Conservation (phyloP, 2,329 filamentous ascomycete species). For the Talaromyces sp. region DNA sequence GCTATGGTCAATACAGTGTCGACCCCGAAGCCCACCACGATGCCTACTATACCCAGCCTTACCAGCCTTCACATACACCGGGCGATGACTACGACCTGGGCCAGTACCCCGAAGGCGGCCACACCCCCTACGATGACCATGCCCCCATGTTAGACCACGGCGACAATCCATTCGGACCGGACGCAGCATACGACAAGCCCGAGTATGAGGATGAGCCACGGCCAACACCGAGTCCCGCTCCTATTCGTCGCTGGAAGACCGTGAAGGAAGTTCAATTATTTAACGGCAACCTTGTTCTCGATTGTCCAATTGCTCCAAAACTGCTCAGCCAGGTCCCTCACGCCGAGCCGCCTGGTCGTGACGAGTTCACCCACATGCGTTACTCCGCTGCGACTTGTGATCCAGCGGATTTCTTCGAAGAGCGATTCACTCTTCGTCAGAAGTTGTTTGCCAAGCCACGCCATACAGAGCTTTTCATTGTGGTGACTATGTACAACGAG, state of each 20-base stretch:
- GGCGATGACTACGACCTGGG: slow-evolving; percentile 60
- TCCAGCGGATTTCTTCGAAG: slow-evolving; percentile 80
- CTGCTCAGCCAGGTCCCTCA: slow-evolving; percentile 86
- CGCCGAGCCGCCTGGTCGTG: slow-evolving; percentile 75
- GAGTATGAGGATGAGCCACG: slow-evolving; percentile 48
- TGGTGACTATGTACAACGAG: slow-evolving; percentile 98
- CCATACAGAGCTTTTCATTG: slow-evolving; percentile 94
- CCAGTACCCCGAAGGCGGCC: slow-evolving; percentile 56
- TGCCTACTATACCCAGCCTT: slow-evolving; percentile 80
- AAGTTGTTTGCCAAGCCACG: slow-evolving; percentile 88
- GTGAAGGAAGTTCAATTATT: slow-evolving; percentile 98
- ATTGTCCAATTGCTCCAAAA: slow-evolving; percentile 90
- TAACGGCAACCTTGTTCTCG: slow-evolving; percentile 92
- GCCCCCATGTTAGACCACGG: slow-evolving; percentile 74
- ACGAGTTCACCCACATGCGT: slow-evolving; percentile 76
- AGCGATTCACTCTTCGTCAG: slow-evolving; percentile 90
- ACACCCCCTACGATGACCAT: slow-evolving; percentile 67
- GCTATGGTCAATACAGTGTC: slow-evolving; percentile 68
- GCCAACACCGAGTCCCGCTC: slow-evolving; percentile 56
- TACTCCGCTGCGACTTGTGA: slow-evolving; percentile 96
- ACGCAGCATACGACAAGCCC: slow-evolving; percentile 58
- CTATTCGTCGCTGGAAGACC: slow-evolving; percentile 91
- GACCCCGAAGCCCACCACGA: slow-evolving; percentile 86
- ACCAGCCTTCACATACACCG: slow-evolving; percentile 64
- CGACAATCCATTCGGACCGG: slow-evolving; percentile 64